Conservation (phyloP, 73 alveolate species). For the Tetrahymena malaccensis region DNA sequence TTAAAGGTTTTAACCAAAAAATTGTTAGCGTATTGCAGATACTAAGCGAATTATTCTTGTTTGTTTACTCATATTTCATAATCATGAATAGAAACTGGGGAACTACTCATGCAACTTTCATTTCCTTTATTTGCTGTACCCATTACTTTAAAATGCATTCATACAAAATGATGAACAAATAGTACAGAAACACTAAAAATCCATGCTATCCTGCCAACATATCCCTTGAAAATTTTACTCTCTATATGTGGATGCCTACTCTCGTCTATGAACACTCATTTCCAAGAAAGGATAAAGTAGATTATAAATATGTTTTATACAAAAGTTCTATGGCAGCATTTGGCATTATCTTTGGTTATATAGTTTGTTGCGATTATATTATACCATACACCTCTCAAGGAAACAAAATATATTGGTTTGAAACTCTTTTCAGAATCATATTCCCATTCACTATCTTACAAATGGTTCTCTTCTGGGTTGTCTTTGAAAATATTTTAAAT, state of each 20-base stretch:
- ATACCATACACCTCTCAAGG: not conserved
- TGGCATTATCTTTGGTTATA: slow-evolving; percentile 8
- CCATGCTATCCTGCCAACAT: slow-evolving; percentile 49
- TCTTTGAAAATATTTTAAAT: slow-evolving; percentile 46
- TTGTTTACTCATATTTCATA: slow-evolving; percentile 12
- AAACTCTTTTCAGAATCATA: slow-evolving; percentile 19
- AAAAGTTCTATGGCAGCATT: not conserved
- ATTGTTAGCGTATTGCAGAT: not conserved
- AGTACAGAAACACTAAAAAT: slow-evolving; percentile 5
- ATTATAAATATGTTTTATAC: slow-evolving; percentile 1
- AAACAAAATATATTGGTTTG: not conserved
- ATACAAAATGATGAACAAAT: slow-evolving; percentile 24
- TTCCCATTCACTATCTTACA: slow-evolving; percentile 37
- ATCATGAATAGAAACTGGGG: slow-evolving; percentile 31
- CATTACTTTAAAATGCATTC: slow-evolving; percentile 44
- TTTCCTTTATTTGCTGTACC: slow-evolving; percentile 16
- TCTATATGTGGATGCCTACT: slow-evolving; percentile 47
- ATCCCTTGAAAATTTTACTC: slow-evolving; percentile 34
- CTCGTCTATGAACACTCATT: slow-evolving; percentile 44
- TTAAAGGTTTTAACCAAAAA: slow-evolving; percentile 8
- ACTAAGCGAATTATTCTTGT: slow-evolving; percentile 10
- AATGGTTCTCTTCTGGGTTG: slow-evolving; percentile 36
- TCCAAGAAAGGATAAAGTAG: slow-evolving; percentile 37
- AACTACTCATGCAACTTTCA: slow-evolving; percentile 25
- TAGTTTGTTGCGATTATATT: slow-evolving; percentile 3